Conservation (phyloP, 306 rosid genomes). For the Pyrus communis region DNA sequence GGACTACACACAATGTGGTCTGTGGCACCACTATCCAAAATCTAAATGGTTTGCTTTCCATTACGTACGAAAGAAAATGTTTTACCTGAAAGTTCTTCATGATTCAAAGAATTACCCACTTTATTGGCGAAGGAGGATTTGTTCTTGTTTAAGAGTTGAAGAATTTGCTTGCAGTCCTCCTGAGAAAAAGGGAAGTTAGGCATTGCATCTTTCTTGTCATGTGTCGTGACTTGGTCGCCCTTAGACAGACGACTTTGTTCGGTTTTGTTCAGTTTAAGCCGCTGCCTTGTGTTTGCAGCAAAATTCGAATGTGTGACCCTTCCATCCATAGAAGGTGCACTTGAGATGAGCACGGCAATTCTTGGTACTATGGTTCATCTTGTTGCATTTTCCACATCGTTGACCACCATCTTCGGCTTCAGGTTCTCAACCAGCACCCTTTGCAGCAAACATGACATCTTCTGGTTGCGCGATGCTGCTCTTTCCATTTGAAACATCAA, state of each 20-base stretch:
- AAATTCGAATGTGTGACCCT: neutral
- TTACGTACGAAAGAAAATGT: neutral
- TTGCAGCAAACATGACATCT: too few relatives aligned
- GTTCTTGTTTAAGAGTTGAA: neutral
- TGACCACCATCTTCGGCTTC: neutral
- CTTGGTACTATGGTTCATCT: neutral
- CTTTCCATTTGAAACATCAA: too few relatives aligned
- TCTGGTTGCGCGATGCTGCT: too few relatives aligned
- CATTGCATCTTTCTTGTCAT: too few relatives aligned
- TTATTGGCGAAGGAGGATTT: neutral
- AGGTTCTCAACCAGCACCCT: too few relatives aligned
- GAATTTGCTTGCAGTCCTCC: neutral
- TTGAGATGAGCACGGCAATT: neutral
- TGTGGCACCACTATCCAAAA: too few relatives aligned
- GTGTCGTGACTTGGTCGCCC: neutral
- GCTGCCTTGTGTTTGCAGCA: neutral
- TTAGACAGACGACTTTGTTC: neutral
- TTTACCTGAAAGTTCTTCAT: neutral
- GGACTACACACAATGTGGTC: too few relatives aligned
- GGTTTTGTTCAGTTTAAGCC: neutral
- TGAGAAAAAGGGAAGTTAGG: neutral
- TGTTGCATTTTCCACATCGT: neutral
- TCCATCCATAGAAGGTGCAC: neutral
- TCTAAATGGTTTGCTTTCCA: neutral
- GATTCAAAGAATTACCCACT: neutral